Base-by-base conservation (phyloP, 1,139 yeast species). In the Suhomyces choctaworum region DNA sequence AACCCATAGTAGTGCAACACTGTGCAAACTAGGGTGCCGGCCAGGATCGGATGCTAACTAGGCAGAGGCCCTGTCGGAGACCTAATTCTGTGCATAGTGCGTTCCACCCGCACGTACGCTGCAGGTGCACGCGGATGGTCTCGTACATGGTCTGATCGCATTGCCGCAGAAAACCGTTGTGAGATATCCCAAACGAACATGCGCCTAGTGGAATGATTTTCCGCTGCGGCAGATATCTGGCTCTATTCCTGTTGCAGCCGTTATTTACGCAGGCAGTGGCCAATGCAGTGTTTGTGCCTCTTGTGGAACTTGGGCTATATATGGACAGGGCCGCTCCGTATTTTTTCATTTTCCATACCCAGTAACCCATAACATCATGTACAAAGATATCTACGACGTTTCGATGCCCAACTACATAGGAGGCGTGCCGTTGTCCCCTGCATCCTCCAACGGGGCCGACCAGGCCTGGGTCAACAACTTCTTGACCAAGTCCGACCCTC, bases 401-500 rank as follows among this genome's bases (percentile, higher is more conserved):
- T 22, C 23, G 9, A 19, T 20, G 11, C 19, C 29, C 16, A 28
- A 25, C 25, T 29, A 27, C 16, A 27, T 23, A 37, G 46, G 7
- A 7, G 31, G 26, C 4, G 50, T 42, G 9, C 49, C 54, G 15
- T 44, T 52, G 23, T 44, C 51, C 4, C 55, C 54, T 5, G 40
- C 41, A 9, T 39, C 48, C 7, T 31, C 36, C 7, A 31, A 40
- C 20, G 41, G 36, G 13, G 36, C 32, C 13, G 37, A 37, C n/a
- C 50, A 50, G 24, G 40, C 42, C 21, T 56, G 62, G 62, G 47
- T 52, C 27, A 45, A 46, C 36, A 56, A 51, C 8, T 39, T 54
- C 10, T 40, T 56, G 17, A 51, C 44, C 17, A 24, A 27, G 25
- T 8, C 27, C 5, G 20, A 22, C 9, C 31, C 31, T 20, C 12